phyloP scores from a whole-genome alignment of 345 rosid species.

The Syzygium oleosum region DNA sequence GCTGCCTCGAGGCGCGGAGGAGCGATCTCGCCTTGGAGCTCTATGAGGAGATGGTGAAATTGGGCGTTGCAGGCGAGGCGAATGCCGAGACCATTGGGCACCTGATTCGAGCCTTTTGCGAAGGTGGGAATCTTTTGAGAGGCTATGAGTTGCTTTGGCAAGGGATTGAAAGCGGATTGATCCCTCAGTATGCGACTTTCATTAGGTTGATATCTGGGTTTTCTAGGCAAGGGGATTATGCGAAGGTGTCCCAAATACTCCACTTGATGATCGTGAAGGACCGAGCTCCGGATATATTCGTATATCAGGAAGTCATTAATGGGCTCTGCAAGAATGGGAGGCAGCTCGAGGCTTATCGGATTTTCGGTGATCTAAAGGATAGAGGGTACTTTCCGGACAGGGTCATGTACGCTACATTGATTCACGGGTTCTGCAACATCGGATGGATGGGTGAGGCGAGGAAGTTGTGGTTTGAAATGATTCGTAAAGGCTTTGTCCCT shows the following conservation, averaged over 20 bases:
- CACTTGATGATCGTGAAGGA: slow-evolving; percentile 36
- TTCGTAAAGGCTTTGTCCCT: slow-evolving; percentile 27
- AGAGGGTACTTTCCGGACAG: slow-evolving; percentile 40
- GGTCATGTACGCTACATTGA: slow-evolving; percentile 35
- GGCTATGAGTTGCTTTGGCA: slow-evolving; percentile 43
- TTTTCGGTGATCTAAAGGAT: slow-evolving; percentile 42
- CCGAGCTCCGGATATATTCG: slow-evolving; percentile 22
- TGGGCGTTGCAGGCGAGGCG: slow-evolving; percentile 15
- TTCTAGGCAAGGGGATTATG: slow-evolving; percentile 12
- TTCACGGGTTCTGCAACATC: slow-evolving; percentile 27
- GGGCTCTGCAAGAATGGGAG: slow-evolving; percentile 37
- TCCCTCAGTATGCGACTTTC: slow-evolving; percentile 18
- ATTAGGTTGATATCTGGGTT: slow-evolving; percentile 28
- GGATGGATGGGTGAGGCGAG: slow-evolving; percentile 23
- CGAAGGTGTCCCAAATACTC: slow-evolving; percentile 37
- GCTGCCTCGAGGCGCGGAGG: slow-evolving; percentile 28
- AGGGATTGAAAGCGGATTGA: slow-evolving; percentile 31
- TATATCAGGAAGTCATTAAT: slow-evolving; percentile 36
- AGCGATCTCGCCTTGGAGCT: slow-evolving; percentile 41
- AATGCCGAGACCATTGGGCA: slow-evolving; percentile 24
- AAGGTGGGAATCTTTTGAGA: slow-evolving; percentile 18
- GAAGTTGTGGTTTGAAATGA: slow-evolving; percentile 51
- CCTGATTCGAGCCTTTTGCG: slow-evolving; percentile 40
- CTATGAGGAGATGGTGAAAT: slow-evolving; percentile 34
- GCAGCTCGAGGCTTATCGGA: slow-evolving; percentile 19